These are phyloP conservation scores for Chenopodium formosanum DNA, from an alignment of 148 eudicot genomes.

Conservation along the genomic window DNA sequence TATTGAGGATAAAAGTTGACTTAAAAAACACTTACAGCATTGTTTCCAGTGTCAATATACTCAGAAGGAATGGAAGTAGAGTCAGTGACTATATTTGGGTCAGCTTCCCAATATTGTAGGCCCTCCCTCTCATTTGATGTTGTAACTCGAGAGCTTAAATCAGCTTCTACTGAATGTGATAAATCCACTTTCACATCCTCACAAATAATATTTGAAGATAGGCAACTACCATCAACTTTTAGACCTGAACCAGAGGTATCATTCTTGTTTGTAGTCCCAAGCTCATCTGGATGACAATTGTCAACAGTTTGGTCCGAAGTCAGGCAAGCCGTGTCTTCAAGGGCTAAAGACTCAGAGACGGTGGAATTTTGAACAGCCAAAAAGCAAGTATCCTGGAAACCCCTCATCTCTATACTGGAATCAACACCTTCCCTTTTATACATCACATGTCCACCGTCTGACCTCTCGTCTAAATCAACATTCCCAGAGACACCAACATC, in stretches of 20 bases:
- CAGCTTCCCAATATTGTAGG: constrained; percentile 27
- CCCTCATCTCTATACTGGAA: constrained; percentile 25
- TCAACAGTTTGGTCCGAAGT: constrained; percentile 27
- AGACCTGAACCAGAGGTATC: constrained; percentile 32
- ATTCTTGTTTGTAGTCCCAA: constrained; percentile 30
- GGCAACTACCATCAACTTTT: constrained; percentile 30
- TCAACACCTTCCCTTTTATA: constrained; percentile 34
- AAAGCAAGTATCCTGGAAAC: constrained; percentile 19
- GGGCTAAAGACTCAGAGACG: constrained; percentile 20
- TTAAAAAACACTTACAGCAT: constrained; percentile 43
- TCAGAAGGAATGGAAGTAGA: constrained; percentile 26
- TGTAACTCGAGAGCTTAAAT: constrained; percentile 31
- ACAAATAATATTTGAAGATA: constrained; percentile 12
- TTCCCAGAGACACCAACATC: constrained; percentile 19
- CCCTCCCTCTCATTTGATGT: constrained; percentile 35
- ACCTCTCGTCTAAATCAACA: constrained; percentile 17
- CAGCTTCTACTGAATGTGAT: constrained; percentile 27
- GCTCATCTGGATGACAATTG: constrained; percentile 19
- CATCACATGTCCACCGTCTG: constrained; percentile 21
- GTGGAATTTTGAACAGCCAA: constrained; percentile 19
- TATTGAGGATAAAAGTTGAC: neutral
- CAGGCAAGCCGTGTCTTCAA: constrained; percentile 21
- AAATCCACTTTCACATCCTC: constrained; percentile 32
- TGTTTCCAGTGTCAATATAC: constrained; percentile 23
- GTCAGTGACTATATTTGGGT: constrained; percentile 31